Evolutionary conservation across 202 grass and related monocot genomes (phyloP).

Genomic region (Panicum virgatum): DNA sequence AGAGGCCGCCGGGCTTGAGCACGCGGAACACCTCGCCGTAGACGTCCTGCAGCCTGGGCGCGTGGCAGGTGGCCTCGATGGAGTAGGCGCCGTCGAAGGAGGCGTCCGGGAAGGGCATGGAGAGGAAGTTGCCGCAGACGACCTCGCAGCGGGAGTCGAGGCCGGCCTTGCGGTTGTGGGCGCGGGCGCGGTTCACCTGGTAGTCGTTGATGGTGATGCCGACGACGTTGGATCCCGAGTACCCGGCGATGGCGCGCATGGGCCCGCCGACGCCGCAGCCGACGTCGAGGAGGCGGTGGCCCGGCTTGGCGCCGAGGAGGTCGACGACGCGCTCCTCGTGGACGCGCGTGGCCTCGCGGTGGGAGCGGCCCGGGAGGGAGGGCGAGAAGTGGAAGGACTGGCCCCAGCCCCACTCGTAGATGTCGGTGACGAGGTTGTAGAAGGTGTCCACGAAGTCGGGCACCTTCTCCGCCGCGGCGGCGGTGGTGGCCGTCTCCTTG

Average conservation of each 20-base stretch:
- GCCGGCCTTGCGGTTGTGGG: slow-evolving; percentile 93
- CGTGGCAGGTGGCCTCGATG: slow-evolving; percentile 99
- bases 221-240: slow-evolving; percentile 73
- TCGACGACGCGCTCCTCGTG: slow-evolving; percentile 88
- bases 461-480: slow-evolving; percentile 66
- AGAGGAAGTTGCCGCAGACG: slow-evolving; percentile 97
- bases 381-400: slow-evolving; percentile 99
- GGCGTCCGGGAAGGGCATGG: slow-evolving; percentile 77
- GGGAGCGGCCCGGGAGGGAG: slow-evolving; percentile 54
- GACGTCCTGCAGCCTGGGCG: slow-evolving; percentile 87
- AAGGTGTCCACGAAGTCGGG: slow-evolving; percentile 97
- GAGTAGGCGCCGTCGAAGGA: slow-evolving; percentile 97
- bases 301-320: slow-evolving; percentile 56
- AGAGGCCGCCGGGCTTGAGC: slow-evolving; percentile 79
- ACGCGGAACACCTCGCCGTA: slow-evolving; percentile 91
- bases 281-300: slow-evolving; percentile 83
- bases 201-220: slow-evolving; percentile 99
- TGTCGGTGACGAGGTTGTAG: slow-evolving; percentile 99
- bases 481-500: slow-evolving; percentile 70
- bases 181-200: slow-evolving; percentile 88
- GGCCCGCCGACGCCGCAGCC: slow-evolving; percentile 95
- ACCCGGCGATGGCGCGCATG: slow-evolving; percentile 93
- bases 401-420: slow-evolving; percentile 99
- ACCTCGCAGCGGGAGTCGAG: slow-evolving; percentile 79
- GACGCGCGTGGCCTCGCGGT: slow-evolving; percentile 88